Base-by-base conservation (phyloP, 495 filamentous ascomycete species). In the Baudoinia panamericana region DNA sequence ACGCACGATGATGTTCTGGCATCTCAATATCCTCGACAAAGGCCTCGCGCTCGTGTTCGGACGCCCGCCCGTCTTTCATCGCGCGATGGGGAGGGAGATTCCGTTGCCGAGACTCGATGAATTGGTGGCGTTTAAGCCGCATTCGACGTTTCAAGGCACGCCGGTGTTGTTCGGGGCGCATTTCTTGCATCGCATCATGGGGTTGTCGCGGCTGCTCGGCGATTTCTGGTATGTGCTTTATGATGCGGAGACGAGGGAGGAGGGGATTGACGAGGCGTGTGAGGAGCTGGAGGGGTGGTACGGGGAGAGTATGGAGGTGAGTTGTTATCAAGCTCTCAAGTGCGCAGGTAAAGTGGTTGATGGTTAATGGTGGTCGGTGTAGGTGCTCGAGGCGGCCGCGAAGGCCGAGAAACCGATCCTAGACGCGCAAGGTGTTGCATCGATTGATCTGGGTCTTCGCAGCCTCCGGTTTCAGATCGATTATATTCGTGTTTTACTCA, bases 341-440 rank as follows among this genome's bases (percentile, higher is more conserved):
- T 12, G 29, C 8, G 4, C 11, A 41, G 44, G 44, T 47, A 29
- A 28, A 9, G 16, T 13, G 6, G 9, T 18, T 27, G 18, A 1
- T 2, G 18, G 20, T 17, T 13, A 10, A 25, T 23, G 9, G 22
- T 25, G 15, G 22, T 10, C 6, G 3, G 20, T 9, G 9, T 16
- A 47, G 44, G 25, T 34, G 20, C 44, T 47, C n/a, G 30, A 42
- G 21, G 44, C 44, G 7, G 30, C 30, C 30, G n/a, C 29, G 13
- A 9, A 41, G 11, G 38, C 37, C 5, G 44, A 47, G 16, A 32
- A 22, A 24, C 44, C 44, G 5, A 18, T 47, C 4, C 20, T 47
- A 4, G 23, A 33, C 26, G n/a, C 28, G 0, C 17, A 32, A 13
- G 24, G n/a, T 13, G 29, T 16, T 12, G 11, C 5, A 1, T 33